These are phyloP conservation scores for Aspergillus neoniger DNA, from an alignment of 2,329 filamentous ascomycete species.

Conservation along the genomic window DNA sequence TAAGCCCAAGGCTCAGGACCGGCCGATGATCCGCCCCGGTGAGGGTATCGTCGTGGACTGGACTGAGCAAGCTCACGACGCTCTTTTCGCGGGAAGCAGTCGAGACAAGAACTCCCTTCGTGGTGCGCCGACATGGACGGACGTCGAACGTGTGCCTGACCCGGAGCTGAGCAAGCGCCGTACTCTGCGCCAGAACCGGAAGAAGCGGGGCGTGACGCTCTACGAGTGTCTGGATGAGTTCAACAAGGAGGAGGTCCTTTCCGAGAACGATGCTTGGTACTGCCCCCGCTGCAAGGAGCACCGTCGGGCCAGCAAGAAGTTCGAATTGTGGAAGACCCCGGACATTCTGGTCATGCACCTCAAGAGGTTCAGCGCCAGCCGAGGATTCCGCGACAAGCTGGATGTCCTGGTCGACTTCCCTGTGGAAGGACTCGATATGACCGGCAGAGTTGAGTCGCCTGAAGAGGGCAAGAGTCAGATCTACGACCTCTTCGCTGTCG, in stretches of 20 bases:
- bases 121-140: slow-evolving; percentile 61
- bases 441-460: slow-evolving; percentile 73
- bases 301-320: slow-evolving; percentile 88
- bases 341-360: slow-evolving; percentile 94
- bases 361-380: slow-evolving; percentile 88
- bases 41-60: slow-evolving; percentile 90
- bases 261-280: slow-evolving; percentile 96
- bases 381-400: slow-evolving; percentile 83
- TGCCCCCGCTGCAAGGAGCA: slow-evolving; percentile 95
- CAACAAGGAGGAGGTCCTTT: slow-evolving; percentile 88
- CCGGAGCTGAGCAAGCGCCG: slow-evolving; percentile 66
- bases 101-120: slow-evolving; percentile 54
- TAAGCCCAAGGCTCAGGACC: slow-evolving; percentile 38
- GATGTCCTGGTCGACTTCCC: slow-evolving; percentile 91
- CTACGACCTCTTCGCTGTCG: slow-evolving; percentile 93
- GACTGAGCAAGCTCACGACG: slow-evolving; percentile 68
- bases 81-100: slow-evolving; percentile 60
- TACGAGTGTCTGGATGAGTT: slow-evolving; percentile 94
- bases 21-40: slow-evolving; percentile 72
- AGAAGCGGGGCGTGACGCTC: slow-evolving; percentile 75
- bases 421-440: slow-evolving; percentile 81
- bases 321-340: slow-evolving; percentile 94
- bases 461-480: slow-evolving; percentile 79
- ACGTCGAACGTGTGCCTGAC: slow-evolving; percentile 57
- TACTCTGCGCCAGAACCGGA: slow-evolving; percentile 64